Base-by-base conservation (phyloP, 495 filamentous ascomycete species). In the Lentithecium fluviatile region DNA sequence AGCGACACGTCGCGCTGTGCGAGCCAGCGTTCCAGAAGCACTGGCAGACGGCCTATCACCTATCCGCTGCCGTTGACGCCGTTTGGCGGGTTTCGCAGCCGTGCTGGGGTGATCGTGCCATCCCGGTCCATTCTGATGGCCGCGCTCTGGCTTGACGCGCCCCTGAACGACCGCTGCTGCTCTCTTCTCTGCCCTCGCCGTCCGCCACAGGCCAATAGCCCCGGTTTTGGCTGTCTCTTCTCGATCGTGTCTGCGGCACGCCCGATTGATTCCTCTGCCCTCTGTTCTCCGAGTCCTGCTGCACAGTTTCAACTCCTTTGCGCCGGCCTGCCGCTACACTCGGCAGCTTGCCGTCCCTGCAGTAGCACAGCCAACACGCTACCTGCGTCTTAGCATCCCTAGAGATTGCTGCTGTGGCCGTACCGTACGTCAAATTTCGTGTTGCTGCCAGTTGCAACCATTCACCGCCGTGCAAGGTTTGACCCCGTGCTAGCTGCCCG, bases 301-400 rank as follows among this genome's bases (percentile, higher is more conserved):
- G 29, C 29, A n/a, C 10, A 32, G 29, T 32, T 32, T 32, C 29
- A 32, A 10, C 29, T 32, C 10, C 29, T 32, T 32, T 10, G 3
- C 29, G 29, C 29, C 29, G 29, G 29, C 4, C 29, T 10, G 29
- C 29, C 4, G 4, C 29, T 32, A 32, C 29, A 32, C 4, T 37
- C 36, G 49, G 49, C 49, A 53, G 26, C 40, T 49, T 40, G 25
- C 43, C 29, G 38, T 48, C 26, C 58, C 58, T 54, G 49, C 57
- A 60, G 56, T 53, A 60, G 58, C 47, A 45, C 32, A 29, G 34
- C 11, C 37, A 19, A n/a, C 2, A 25, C 47, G 38, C 19, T 15
- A 24, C 37, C 21, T 25, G 46, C 46, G 56, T 34, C 26, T 17
- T 36, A 10, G 20, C 29, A 32, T 3, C 29, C 29, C 29, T 32